A percentile compares a stretch with the other conserved stretches of the same genome.
phyloP scores from a whole-genome alignment of 1,139 yeast genomes.

The Trichomonascaceae sp. region DNA sequence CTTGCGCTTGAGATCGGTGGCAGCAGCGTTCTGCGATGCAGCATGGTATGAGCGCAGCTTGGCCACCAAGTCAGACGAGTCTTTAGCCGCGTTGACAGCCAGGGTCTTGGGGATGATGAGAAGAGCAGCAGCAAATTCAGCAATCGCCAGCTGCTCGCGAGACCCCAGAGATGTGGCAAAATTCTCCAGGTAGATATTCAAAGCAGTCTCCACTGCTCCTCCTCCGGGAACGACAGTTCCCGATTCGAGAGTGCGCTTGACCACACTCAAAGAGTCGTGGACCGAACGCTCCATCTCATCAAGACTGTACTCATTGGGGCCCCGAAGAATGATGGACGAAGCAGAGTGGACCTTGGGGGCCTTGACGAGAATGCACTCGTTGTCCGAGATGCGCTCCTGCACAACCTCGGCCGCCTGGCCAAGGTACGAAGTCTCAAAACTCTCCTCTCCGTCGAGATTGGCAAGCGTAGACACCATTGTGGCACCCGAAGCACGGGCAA shows the following conservation, averaged over 20 bases:
- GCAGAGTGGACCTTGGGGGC: slow-evolving; percentile 93
- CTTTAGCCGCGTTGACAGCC: slow-evolving; percentile 97
- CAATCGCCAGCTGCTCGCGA: slow-evolving; percentile 95
- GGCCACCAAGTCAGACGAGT: slow-evolving; percentile 86
- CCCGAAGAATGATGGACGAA: slow-evolving; percentile 84
- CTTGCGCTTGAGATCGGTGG: slow-evolving; percentile 70
- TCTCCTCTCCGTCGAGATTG: slow-evolving; percentile 95
- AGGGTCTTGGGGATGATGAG: slow-evolving; percentile 91
- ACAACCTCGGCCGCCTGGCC: slow-evolving; percentile 89
- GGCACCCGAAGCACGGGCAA: slow-evolving; percentile 97
- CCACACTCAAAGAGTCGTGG: slow-evolving; percentile 89
- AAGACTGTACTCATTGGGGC: slow-evolving; percentile 88
- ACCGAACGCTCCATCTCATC: slow-evolving; percentile 98
- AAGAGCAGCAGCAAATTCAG: slow-evolving; percentile 88
- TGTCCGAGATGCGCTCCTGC: slow-evolving; percentile 88
- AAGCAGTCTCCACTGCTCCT: slow-evolving; percentile 95
- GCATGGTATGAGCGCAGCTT: slow-evolving; percentile 95
- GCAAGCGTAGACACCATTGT: slow-evolving; percentile 77
- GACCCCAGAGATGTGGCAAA: slow-evolving; percentile 97
- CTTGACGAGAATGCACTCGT: slow-evolving; percentile 88
- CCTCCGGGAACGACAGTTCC: slow-evolving; percentile 98
- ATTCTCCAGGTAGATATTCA: slow-evolving; percentile 87
- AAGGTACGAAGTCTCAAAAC: slow-evolving; percentile 73
- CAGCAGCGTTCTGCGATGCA: slow-evolving; percentile 78
- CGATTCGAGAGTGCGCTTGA: slow-evolving; percentile 89